These are phyloP conservation scores for Alternaria gansuensis DNA, from an alignment of 2,329 filamentous ascomycete species.

Conservation along the genomic window DNA sequence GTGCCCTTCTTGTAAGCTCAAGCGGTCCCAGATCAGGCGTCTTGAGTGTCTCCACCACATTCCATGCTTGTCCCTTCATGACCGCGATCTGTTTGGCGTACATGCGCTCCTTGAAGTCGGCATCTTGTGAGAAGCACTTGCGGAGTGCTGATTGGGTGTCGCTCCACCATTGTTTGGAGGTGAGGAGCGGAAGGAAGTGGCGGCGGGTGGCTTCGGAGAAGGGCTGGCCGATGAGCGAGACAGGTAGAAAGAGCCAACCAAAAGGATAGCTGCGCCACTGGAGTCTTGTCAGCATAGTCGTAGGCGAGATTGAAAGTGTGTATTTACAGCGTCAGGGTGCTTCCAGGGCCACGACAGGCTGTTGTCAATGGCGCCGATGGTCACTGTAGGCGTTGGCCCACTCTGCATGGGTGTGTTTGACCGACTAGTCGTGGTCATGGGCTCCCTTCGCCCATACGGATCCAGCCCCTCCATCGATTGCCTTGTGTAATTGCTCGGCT, in stretches of 20 bases:
- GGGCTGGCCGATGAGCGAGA: slow-evolving; percentile 93
- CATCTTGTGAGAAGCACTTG: slow-evolving; percentile 87
- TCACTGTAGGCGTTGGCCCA: slow-evolving; percentile 67
- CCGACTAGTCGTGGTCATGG: slow-evolving; percentile 78
- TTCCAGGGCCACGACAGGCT: slow-evolving; percentile 99
- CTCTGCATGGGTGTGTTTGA: slow-evolving; percentile 65
- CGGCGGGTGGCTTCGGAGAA: slow-evolving; percentile 94
- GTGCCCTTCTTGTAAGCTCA: slow-evolving; percentile 86
- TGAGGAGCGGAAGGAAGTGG: slow-evolving; percentile 94
- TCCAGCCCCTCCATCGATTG: slow-evolving; percentile 67
- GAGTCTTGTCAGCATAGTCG: slow-evolving; percentile 23
- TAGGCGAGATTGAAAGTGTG: neutral
- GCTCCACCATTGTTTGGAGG: slow-evolving; percentile 95
- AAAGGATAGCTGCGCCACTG: slow-evolving; percentile 90
- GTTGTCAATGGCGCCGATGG: slow-evolving; percentile 94
- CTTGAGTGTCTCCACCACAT: slow-evolving; percentile 97
- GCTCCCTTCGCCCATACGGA: slow-evolving; percentile 79
- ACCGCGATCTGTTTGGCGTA: slow-evolving; percentile 98
- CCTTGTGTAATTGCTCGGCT: slow-evolving; percentile 63
- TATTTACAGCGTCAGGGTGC: slow-evolving; percentile 83
- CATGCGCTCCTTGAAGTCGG: slow-evolving; percentile 98
- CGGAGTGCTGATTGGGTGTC: slow-evolving; percentile 89
- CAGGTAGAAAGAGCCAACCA: slow-evolving; percentile 96
- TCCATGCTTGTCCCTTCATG: slow-evolving; percentile 99
- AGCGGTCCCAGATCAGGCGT: slow-evolving; percentile 89